These are phyloP conservation scores for Neopestalotiopsis sp. DNA, from an alignment of 2,329 filamentous ascomycete genomes.

Conservation along the genomic window DNA sequence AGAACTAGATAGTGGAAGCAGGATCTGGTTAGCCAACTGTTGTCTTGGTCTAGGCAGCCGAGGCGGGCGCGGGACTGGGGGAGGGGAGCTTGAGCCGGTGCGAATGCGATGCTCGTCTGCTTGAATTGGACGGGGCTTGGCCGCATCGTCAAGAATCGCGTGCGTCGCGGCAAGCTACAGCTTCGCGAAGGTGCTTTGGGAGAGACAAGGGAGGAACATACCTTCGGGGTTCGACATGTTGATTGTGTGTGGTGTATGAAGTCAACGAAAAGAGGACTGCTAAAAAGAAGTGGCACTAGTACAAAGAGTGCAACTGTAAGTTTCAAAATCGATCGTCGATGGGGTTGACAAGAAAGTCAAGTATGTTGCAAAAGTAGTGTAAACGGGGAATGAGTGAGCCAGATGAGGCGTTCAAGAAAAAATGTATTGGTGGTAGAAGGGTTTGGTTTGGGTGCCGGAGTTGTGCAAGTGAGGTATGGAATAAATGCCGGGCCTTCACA, in stretches of 20 bases:
- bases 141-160: background rate
- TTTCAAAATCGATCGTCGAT: background rate
- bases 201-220: background rate
- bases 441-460: background rate
- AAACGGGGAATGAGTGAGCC: background rate
- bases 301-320: background rate
- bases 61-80: background rate
- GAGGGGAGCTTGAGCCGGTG: background rate
- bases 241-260: constrained; percentile 5
- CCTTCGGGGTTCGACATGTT: constrained; percentile 22
- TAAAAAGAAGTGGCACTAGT: constrained; percentile 3
- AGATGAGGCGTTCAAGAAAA: background rate
- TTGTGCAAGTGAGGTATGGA: background rate
- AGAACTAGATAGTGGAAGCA: constrained; percentile 65
- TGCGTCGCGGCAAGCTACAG: background rate
- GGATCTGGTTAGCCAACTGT: background rate
- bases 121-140: background rate
- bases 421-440: background rate
- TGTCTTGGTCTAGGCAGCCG: background rate
- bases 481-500: background rate
- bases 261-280: background rate
- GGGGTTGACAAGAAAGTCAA: constrained; percentile 9
- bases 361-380: background rate
- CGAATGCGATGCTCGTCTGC: background rate
- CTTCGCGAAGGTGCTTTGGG: background rate